These are phyloP conservation scores for Isatis tinctoria DNA, from an alignment of 345 rosid genomes.

Conservation along the genomic window DNA sequence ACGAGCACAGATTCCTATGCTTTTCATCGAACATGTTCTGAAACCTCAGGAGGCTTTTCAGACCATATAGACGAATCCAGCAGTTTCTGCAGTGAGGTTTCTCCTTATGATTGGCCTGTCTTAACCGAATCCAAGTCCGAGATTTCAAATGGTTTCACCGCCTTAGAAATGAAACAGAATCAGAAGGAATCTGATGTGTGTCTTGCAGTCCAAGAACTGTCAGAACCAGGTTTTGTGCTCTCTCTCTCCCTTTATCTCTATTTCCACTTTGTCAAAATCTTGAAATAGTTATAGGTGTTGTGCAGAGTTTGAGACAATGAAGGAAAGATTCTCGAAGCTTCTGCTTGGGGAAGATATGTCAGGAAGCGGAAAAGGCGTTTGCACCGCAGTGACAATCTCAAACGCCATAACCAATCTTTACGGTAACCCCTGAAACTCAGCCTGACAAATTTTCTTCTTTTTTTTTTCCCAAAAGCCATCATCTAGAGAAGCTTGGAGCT, in stretches of 20 bases:
- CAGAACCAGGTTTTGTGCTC: constrained; percentile 48
- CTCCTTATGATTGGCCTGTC: constrained; percentile 56
- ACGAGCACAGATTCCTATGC: constrained; percentile 52
- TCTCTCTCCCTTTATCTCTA: background rate
- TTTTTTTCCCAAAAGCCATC: background rate
- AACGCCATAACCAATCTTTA: constrained; percentile 86
- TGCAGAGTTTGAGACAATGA: constrained; percentile 69
- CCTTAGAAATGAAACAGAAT: constrained; percentile 29
- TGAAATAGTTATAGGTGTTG: background rate
- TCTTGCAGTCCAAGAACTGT: constrained; percentile 44
- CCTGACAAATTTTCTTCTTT: background rate
- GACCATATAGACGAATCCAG: constrained; percentile 52
- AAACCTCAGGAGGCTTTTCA: constrained; percentile 57
- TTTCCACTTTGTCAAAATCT: background rate
- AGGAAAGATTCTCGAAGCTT: constrained; percentile 81
- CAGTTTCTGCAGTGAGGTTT: constrained; percentile 56
- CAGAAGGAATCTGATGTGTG: constrained; percentile 8
- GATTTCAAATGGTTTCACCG: constrained; percentile 22
- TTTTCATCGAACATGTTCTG: constrained; percentile 58
- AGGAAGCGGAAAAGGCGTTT: constrained; percentile 86
- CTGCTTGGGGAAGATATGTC: constrained; percentile 95
- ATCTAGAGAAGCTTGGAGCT: background rate
- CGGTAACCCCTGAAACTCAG: constrained; percentile 36
- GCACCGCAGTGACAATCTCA: constrained; percentile 79
- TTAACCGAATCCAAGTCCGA: constrained; percentile 30